Evolutionary conservation across 1,284 basidiomycete genomes (phyloP).

Genomic region (Sphaerobolus stellatus): DNA sequence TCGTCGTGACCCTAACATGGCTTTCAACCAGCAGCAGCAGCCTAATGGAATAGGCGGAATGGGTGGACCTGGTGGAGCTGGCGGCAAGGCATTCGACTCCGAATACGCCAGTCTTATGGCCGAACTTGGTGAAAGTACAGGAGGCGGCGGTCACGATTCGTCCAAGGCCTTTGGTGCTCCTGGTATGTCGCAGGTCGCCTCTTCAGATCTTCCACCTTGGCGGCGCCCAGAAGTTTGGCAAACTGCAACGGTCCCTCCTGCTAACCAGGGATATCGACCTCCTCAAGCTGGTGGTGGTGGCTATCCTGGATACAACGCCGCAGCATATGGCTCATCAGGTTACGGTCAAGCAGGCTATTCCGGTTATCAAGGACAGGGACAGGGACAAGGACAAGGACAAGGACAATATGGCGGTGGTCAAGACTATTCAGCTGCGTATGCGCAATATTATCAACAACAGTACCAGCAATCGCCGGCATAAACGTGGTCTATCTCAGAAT

Average conservation of each 20-base stretch:
- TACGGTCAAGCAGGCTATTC: constrained; percentile 41
- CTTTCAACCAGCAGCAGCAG: constrained; percentile 31
- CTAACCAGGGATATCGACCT: constrained; percentile 33
- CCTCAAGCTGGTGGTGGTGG: constrained; percentile 28
- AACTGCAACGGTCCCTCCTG: constrained; percentile 29
- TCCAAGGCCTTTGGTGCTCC: constrained; percentile 62
- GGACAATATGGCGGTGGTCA: constrained; percentile 44
- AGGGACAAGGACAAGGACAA: too few species aligned
- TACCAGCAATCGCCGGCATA: constrained; percentile 63
- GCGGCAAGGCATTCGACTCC: constrained; percentile 75
- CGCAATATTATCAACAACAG: constrained; percentile 80
- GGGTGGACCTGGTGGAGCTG: constrained; percentile 34
- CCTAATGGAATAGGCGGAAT: constrained; percentile 32
- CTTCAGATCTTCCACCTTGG: constrained; percentile 82
- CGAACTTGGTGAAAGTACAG: constrained; percentile 87
- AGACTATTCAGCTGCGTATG: constrained; percentile 74
- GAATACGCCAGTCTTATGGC: constrained; percentile 98
- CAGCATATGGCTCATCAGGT: constrained; percentile 44
- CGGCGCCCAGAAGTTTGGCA: constrained; percentile 83
- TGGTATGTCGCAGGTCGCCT: constrained; percentile 73
- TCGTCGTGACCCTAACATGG: constrained; percentile 72
- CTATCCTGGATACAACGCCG: constrained; percentile 37
- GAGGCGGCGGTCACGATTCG: constrained; percentile 50
- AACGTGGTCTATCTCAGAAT: not conserved
- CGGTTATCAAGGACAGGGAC: constrained; percentile 39